phyloP scores from a whole-genome alignment of 441 rosid species.

The Erodium trifolium region DNA sequence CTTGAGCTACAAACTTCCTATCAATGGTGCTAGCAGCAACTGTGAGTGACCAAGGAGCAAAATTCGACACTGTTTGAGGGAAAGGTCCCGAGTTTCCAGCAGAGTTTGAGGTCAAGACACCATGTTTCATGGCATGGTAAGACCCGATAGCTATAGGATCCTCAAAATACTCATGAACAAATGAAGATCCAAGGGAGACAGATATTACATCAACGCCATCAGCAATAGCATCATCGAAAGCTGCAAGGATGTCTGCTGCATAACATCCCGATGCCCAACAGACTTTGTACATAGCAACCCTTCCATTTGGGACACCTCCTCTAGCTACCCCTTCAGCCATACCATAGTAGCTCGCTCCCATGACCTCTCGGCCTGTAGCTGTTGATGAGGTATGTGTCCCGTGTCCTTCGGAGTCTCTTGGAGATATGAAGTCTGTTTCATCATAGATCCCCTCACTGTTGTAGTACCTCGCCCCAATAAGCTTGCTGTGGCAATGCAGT shows the following conservation, averaged over 20 bases:
- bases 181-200: conserved; percentile 30
- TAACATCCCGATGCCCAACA: conserved; percentile 36
- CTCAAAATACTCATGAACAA: conserved; percentile 5
- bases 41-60: conserved; percentile 28
- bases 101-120: conserved; percentile 27
- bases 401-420: conserved; percentile 42
- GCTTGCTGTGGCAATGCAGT: conserved; percentile 24
- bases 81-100: conserved; percentile 28
- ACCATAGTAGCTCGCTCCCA: conserved; percentile 33
- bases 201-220: conserved; percentile 41
- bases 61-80: conserved; percentile 19
- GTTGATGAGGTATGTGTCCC: conserved; percentile 54
- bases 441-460: conserved; percentile 16
- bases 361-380: conserved; percentile 34
- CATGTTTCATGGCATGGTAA: conserved; percentile 37
- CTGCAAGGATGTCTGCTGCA: conserved; percentile 19
- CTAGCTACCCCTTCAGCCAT: conserved; percentile 42
- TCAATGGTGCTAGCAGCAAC: conserved; percentile 32
- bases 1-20: conserved; percentile 26
- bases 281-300: conserved; percentile 48
- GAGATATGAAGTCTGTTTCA: conserved; percentile 20
- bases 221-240: conserved; percentile 25
- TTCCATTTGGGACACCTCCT: conserved; percentile 51
- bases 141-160: conserved; percentile 37
- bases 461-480: conserved; percentile 42